These are phyloP conservation scores for Podaxis sp. DNA, from an alignment of 768 basidiomycete species.

Conservation along the genomic window DNA sequence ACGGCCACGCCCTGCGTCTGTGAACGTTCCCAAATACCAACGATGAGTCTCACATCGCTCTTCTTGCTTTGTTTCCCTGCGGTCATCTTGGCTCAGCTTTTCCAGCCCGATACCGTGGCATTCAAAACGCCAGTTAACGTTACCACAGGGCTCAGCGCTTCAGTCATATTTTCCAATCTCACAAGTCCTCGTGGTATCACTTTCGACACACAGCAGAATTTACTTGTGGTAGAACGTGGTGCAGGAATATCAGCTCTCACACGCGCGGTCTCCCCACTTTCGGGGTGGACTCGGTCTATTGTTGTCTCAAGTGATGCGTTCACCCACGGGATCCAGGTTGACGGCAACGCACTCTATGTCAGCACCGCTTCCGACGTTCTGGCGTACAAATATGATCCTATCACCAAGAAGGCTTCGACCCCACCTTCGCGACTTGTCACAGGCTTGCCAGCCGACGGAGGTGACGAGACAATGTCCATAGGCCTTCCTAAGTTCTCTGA, in stretches of 20 bases:
- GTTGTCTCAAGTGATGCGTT: slow-evolving; percentile 35
- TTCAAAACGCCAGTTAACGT: slow-evolving; percentile 36
- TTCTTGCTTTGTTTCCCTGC: neutral
- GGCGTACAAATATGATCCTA: slow-evolving; percentile 35
- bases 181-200: slow-evolving; percentile 42
- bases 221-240: slow-evolving; percentile 44
- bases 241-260: slow-evolving; percentile 41
- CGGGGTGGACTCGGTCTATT: slow-evolving; percentile 37
- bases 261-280: slow-evolving; percentile 21
- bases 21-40: neutral
- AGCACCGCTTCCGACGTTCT: slow-evolving; percentile 37
- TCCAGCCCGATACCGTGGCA: slow-evolving; percentile 31
- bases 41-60: neutral
- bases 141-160: slow-evolving; percentile 34
- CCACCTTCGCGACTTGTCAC: slow-evolving; percentile 25
- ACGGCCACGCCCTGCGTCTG: neutral
- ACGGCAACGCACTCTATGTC: slow-evolving; percentile 34
- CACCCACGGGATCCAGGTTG: slow-evolving; percentile 44
- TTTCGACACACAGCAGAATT: slow-evolving; percentile 36
- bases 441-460: slow-evolving; percentile 40
- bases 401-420: slow-evolving; percentile 26
- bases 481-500: neutral
- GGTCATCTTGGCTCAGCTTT: slow-evolving; percentile 6
- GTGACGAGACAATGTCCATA: slow-evolving; percentile 30
- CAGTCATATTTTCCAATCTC: slow-evolving; percentile 40